Percentiles rank a stretch among this genome's conserved stretches.
Evolutionary conservation across 495 filamentous ascomycete genomes (phyloP).

Genomic region (Talaromyces thailandensis): DNA sequence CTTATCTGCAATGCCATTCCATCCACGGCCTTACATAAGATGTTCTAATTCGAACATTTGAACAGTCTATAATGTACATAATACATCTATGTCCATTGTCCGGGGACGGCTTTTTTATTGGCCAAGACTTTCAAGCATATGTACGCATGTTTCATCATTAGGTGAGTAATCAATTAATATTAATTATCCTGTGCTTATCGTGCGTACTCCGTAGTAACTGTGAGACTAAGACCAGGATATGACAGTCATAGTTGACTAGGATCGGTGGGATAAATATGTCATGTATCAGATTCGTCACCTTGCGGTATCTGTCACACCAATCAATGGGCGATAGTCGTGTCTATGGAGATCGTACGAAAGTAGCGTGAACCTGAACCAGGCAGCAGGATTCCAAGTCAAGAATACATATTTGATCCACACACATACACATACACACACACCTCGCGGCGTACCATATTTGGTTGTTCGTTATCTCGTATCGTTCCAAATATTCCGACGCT

Average conservation of each 20-base stretch:
- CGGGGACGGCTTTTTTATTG: neutral
- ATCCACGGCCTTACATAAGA: too few species aligned
- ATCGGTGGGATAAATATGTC: too few species aligned
- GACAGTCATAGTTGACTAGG: too few species aligned
- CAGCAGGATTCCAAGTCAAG: neutral
- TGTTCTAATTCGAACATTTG: neutral
- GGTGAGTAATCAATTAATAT: neutral
- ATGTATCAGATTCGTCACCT: neutral
- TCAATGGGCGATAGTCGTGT: neutral
- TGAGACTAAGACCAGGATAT: too few species aligned
- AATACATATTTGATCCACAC: neutral
- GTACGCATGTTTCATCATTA: too few species aligned
- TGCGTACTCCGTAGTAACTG: too few species aligned
- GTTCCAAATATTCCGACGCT: neutral
- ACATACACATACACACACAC: too few species aligned
- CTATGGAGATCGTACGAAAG: neutral
- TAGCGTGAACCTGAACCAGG: neutral
- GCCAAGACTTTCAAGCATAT: neutral
- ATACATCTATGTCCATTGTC: too few species aligned
- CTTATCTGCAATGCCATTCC: too few species aligned
- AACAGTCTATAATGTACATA: neutral
- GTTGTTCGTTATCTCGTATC: neutral
- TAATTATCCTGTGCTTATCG: neutral
- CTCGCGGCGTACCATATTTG: neutral
- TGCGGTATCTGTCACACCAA: neutral